These are phyloP conservation scores for Flueggea neowawraea DNA, from an alignment of 441 rosid genomes.

Conservation along the genomic window DNA sequence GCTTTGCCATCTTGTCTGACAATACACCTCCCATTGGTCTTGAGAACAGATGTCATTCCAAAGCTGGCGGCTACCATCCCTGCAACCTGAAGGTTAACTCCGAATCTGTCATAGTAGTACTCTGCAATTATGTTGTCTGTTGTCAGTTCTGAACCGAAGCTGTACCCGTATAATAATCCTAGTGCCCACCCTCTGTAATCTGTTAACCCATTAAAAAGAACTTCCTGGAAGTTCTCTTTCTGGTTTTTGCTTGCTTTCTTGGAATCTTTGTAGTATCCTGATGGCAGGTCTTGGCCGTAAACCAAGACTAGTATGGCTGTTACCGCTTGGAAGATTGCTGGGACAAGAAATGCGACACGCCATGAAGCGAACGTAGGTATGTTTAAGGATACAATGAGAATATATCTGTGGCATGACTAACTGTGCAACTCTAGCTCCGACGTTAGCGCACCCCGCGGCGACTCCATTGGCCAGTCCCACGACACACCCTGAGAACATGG, in stretches of 20 bases:
- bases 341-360: slow-evolving; percentile 57
- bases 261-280: slow-evolving; percentile 21
- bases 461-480: slow-evolving; percentile 75
- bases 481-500: slow-evolving; percentile 68
- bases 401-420: slow-evolving; percentile 64
- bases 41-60: slow-evolving; percentile 46
- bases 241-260: neutral
- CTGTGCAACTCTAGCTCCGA: slow-evolving; percentile 66
- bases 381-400: slow-evolving; percentile 16
- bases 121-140: slow-evolving; percentile 65
- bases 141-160: slow-evolving; percentile 74
- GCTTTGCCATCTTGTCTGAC: slow-evolving; percentile 50
- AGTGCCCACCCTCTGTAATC: slow-evolving; percentile 82
- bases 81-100: slow-evolving; percentile 52
- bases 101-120: slow-evolving; percentile 70
- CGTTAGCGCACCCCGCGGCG: slow-evolving; percentile 76
- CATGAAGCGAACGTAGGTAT: slow-evolving; percentile 40
- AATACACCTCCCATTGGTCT: slow-evolving; percentile 75
- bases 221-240: slow-evolving; percentile 23
- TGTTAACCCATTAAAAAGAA: slow-evolving; percentile 47
- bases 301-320: slow-evolving; percentile 54
- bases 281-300: slow-evolving; percentile 66
- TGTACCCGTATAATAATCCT: slow-evolving; percentile 49
- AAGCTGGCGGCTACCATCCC: slow-evolving; percentile 70
- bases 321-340: slow-evolving; percentile 47